Conservation (phyloP, 805 yeast genomes). For the Candida qinlingensis region DNA sequence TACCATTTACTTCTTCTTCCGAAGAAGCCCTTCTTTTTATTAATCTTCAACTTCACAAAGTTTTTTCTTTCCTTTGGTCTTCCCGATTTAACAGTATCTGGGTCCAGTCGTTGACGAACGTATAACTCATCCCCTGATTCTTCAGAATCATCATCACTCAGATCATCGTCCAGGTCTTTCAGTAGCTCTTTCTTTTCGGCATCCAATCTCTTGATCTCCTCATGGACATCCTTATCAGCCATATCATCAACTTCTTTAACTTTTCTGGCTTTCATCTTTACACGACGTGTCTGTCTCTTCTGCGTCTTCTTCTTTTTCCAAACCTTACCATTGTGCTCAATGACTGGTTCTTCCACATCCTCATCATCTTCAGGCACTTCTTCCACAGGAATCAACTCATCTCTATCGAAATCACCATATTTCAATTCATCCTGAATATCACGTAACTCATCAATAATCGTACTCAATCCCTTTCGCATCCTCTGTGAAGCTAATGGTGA, state of each 20-base stretch:
- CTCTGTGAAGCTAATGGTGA: constrained; percentile 26
- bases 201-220: constrained; percentile 12
- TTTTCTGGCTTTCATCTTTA: constrained; percentile 21
- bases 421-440: constrained; percentile 29
- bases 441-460: constrained; percentile 42
- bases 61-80: constrained; percentile 27
- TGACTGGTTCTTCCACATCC: constrained; percentile 10
- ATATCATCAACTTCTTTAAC: constrained; percentile 30
- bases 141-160: constrained; percentile 17
- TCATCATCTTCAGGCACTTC: constrained; percentile 16
- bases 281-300: constrained; percentile 28
- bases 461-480: constrained; percentile 34
- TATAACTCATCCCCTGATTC: constrained; percentile 13
- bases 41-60: constrained; percentile 47
- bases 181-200: neutral
- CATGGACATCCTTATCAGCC: constrained; percentile 22
- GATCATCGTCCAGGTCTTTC: neutral
- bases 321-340: neutral
- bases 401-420: constrained; percentile 20
- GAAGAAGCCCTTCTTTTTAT: constrained; percentile 36
- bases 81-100: constrained; percentile 29
- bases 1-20: constrained; percentile 31
- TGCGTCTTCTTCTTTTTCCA: constrained; percentile 29
- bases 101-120: constrained; percentile 18
- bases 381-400: constrained; percentile 15